Percentiles rank a stretch among this genome's conserved stretches.
phyloP scores from a whole-genome alignment of 2,329 filamentous ascomycete genomes.

The Neopestalotiopsis clavispora region DNA sequence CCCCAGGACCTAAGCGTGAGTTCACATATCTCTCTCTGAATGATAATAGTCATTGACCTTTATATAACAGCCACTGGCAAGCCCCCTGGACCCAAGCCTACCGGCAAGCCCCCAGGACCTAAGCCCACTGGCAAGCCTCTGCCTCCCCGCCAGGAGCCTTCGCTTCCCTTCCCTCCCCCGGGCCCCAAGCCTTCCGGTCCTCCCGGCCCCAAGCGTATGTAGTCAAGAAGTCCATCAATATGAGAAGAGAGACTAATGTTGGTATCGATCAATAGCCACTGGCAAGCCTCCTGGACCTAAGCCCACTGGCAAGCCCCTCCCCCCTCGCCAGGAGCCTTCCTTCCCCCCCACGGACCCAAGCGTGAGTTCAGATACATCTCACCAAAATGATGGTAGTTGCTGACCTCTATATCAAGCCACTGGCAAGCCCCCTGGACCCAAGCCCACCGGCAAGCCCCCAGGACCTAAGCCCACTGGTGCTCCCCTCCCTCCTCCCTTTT shows the following conservation, averaged over 20 bases:
- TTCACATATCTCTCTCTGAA: background rate
- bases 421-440: background rate
- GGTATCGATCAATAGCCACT: background rate
- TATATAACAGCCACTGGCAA: background rate
- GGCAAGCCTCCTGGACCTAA: constrained; percentile 3
- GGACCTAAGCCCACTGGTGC: constrained; percentile 12
- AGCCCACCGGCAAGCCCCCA: constrained; percentile 7
- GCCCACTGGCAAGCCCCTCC: constrained; percentile 9
- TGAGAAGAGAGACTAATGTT: background rate
- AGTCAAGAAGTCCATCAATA: no score
- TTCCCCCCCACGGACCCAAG: background rate
- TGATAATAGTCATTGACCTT: background rate
- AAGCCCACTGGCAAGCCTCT: constrained; percentile 5
- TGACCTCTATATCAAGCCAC: background rate
- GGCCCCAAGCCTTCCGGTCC: background rate
- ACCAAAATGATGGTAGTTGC: background rate
- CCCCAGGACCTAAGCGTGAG: background rate
- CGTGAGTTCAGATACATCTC: background rate
- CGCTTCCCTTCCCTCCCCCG: background rate
- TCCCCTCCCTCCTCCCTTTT: constrained; percentile 1
- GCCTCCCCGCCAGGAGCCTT: background rate
- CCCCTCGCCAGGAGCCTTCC: constrained; percentile 1
- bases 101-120: constrained; percentile 9
- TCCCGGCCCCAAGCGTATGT: background rate
- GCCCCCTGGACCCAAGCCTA: background rate